These are phyloP conservation scores for Diplodia sapinea DNA, from an alignment of 2,329 filamentous ascomycete species.

Conservation along the genomic window DNA sequence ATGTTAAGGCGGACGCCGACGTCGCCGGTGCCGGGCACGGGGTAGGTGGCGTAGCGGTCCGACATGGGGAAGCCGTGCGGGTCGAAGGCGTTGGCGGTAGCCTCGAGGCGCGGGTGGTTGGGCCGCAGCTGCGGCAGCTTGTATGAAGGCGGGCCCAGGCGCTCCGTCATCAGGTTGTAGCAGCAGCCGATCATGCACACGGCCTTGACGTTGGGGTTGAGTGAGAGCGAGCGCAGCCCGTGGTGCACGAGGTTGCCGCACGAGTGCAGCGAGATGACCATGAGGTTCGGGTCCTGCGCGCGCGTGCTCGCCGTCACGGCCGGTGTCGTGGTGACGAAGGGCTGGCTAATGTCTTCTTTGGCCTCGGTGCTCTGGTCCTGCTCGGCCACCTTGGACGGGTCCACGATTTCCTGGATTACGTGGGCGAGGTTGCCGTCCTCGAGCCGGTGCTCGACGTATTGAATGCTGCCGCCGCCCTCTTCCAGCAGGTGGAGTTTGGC, in stretches of 20 bases:
- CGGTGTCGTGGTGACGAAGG: constrained; percentile 38
- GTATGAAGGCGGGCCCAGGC: constrained; percentile 83
- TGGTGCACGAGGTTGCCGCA: constrained; percentile 98
- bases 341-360: constrained; percentile 36
- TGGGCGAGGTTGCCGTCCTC: constrained; percentile 73
- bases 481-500: constrained; percentile 52
- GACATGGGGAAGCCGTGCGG: constrained; percentile 96
- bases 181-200: constrained; percentile 97
- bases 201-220: constrained; percentile 85
- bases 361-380: constrained; percentile 35
- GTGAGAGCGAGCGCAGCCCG: constrained; percentile 80
- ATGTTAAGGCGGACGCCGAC: constrained; percentile 86
- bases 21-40: constrained; percentile 30
- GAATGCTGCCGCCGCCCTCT: constrained; percentile 71
- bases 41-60: constrained; percentile 64
- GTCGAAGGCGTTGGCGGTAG: constrained; percentile 75
- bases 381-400: constrained; percentile 44
- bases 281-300: constrained; percentile 57
- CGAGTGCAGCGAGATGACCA: constrained; percentile 95
- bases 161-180: constrained; percentile 94
- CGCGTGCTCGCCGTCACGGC: constrained; percentile 40
- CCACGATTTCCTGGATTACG: constrained; percentile 68
- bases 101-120: constrained; percentile 70
- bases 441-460: constrained; percentile 77
- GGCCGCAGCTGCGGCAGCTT: constrained; percentile 81